A percentile compares a stretch with the other conserved stretches of the same genome.
phyloP scores from a whole-genome alignment of 371 early-diverging fungal genomes.

The Blastocladiella emersonii region DNA sequence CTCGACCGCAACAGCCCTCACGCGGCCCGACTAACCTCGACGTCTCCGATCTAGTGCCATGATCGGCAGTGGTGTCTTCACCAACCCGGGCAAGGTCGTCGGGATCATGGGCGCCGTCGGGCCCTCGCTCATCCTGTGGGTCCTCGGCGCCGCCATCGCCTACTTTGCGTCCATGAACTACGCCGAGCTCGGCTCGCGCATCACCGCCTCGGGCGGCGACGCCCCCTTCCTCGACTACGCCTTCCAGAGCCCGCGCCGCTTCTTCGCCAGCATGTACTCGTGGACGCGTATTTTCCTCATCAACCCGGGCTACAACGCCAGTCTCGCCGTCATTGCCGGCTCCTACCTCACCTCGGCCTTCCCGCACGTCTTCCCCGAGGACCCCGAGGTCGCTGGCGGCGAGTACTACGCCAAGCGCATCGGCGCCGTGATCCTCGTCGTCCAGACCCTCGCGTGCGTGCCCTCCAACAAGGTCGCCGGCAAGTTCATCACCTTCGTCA shows the following conservation, averaged over 20 bases:
- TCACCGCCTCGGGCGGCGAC: constrained; percentile 6
- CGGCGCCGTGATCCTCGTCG: not conserved
- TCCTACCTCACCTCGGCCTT: not conserved
- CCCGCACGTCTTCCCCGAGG: not conserved
- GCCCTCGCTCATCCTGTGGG: no score
- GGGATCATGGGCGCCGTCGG: no score
- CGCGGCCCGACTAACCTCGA: no score
- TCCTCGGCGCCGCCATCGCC: no score
- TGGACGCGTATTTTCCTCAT: constrained; percentile 3
- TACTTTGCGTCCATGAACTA: not conserved
- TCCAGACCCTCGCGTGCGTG: not conserved
- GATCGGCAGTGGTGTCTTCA: no score
- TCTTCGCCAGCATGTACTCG: constrained; percentile 4
- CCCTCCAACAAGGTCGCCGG: constrained; percentile 1
- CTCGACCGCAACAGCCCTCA: no score
- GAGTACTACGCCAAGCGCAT: not conserved
- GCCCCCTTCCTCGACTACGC: constrained; percentile 9
- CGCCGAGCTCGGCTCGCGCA: not conserved
- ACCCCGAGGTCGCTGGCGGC: not conserved
- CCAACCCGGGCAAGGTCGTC: no score
- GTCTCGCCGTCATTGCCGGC: not conserved
- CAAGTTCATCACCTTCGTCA: not conserved
- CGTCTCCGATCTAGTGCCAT: no score
- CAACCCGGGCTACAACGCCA: constrained; percentile 6
- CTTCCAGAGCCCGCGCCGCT: not conserved